These are phyloP conservation scores for Moesziomyces sp. DNA, from an alignment of 1,284 basidiomycete species.

Conservation along the genomic window DNA sequence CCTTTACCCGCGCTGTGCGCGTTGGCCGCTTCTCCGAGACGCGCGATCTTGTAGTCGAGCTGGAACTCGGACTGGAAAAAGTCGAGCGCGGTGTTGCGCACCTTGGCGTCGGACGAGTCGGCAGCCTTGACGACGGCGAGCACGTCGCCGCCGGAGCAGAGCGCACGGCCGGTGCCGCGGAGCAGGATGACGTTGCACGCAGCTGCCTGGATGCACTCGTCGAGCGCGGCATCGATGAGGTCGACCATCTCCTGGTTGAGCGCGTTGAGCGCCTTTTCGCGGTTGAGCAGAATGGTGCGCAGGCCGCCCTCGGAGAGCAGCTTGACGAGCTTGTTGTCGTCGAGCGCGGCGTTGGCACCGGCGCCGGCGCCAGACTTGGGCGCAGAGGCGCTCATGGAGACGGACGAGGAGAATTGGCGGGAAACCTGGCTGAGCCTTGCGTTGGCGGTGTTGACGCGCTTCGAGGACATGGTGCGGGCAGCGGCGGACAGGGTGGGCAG, in stretches of 20 bases:
- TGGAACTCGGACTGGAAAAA: constrained; percentile 97
- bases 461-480: constrained; percentile 20
- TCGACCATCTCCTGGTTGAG: constrained; percentile 85
- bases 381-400: constrained; percentile 20
- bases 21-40: constrained; percentile 60
- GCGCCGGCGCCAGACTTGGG: constrained; percentile 7
- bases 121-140: constrained; percentile 70
- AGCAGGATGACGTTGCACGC: constrained; percentile 58
- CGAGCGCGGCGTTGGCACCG: neutral
- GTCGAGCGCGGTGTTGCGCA: constrained; percentile 74
- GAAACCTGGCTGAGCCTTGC: constrained; percentile 35
- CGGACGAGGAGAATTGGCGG: constrained; percentile 27
- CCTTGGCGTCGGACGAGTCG: constrained; percentile 38
- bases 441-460: constrained; percentile 25
- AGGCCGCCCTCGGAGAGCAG: constrained; percentile 49
- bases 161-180: constrained; percentile 78
- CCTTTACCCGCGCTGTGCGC: constrained; percentile 71
- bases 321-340: constrained; percentile 46
- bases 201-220: constrained; percentile 71
- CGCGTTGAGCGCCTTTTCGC: constrained; percentile 85
- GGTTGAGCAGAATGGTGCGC: constrained; percentile 81
- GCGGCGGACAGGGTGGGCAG: neutral
- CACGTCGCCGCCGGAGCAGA: constrained; percentile 96
- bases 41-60: constrained; percentile 85
- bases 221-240: constrained; percentile 77